Conservation (phyloP, 371 early-diverging fungal species). For the Mortierella sp. region DNA sequence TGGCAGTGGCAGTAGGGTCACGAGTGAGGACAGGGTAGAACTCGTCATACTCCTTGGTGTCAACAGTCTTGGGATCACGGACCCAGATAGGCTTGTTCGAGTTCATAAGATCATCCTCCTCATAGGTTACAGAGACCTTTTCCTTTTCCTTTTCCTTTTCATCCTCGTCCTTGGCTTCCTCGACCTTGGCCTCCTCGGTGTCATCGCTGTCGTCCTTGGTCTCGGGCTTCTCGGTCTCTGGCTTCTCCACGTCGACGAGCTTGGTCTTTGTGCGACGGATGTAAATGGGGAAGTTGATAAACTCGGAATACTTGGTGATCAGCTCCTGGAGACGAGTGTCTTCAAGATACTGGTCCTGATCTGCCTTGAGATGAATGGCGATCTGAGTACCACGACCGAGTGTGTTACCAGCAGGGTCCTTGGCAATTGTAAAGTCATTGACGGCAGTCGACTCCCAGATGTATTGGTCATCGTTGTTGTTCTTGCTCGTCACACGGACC, state of each 20-base stretch:
- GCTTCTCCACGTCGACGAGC: slow-evolving; percentile 53
- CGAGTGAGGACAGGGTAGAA: slow-evolving; percentile 89
- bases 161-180: slow-evolving; percentile 64
- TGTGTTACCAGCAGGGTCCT: slow-evolving; percentile 89
- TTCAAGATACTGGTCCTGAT: slow-evolving; percentile 85
- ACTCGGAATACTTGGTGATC: slow-evolving; percentile 90
- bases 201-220: slow-evolving; percentile 63
- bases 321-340: slow-evolving; percentile 69
- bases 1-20: slow-evolving; percentile 68
- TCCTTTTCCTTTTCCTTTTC: slow-evolving; percentile 65
- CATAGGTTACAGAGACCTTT: slow-evolving; percentile 58
- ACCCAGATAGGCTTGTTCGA: slow-evolving; percentile 94
- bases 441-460: slow-evolving; percentile 88
- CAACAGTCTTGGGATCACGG: slow-evolving; percentile 80
- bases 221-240: slow-evolving; percentile 45
- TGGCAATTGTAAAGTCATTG: slow-evolving; percentile 84
- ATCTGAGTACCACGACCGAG: slow-evolving; percentile 91
- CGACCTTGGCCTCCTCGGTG: slow-evolving; percentile 59
- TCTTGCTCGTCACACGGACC: slow-evolving; percentile 94
- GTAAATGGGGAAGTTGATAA: slow-evolving; percentile 94
- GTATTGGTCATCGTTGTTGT: slow-evolving; percentile 85
- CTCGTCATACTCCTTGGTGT: slow-evolving; percentile 80
- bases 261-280: slow-evolving; percentile 66
- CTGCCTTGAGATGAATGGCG: slow-evolving; percentile 88
- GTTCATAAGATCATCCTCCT: slow-evolving; percentile 78